Percentiles rank a stretch among this genome's conserved stretches.
phyloP scores from a whole-genome alignment of 2,329 filamentous ascomycete species.

The Colletotrichum sp. region DNA sequence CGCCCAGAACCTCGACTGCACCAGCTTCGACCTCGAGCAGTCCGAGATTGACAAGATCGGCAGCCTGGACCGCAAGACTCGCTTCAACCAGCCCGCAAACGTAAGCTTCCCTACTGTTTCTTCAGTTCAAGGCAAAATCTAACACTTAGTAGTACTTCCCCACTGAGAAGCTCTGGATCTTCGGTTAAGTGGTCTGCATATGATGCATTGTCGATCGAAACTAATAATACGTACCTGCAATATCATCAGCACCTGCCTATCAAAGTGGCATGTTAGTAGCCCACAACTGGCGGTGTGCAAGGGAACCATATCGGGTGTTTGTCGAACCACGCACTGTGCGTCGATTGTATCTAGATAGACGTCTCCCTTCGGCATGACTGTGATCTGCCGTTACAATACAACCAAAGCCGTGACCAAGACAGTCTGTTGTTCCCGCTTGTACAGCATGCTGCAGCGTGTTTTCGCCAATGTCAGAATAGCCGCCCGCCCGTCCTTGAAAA shows the following conservation, averaged over 20 bases:
- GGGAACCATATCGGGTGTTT: not conserved
- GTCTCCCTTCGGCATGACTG: slow-evolving; percentile 7
- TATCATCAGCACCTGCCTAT: not conserved
- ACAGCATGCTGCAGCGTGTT: not conserved
- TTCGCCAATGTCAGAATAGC: not conserved
- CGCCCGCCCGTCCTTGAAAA: not conserved
- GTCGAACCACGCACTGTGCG: not conserved
- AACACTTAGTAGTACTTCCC: slow-evolving; percentile 53
- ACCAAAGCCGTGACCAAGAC: slow-evolving; percentile 9
- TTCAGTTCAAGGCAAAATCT: not conserved
- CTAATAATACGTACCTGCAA: not conserved
- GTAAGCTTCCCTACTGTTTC: slow-evolving; percentile 50
- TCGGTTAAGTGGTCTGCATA: slow-evolving; percentile 46
- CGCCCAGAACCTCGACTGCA: slow-evolving; percentile 71
- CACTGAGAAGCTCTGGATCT: slow-evolving; percentile 63
- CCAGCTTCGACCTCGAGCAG: slow-evolving; percentile 68
- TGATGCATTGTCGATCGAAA: not conserved
- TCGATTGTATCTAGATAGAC: slow-evolving; percentile 16
- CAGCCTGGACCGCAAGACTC: slow-evolving; percentile 67
- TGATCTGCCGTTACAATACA: slow-evolving; percentile 20
- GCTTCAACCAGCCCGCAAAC: slow-evolving; percentile 79
- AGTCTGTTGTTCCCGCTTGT: not conserved
- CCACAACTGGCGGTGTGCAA: slow-evolving; percentile 1
- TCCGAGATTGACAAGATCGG: slow-evolving; percentile 72
- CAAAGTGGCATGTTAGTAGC: not conserved